Evolutionary conservation across 2,329 filamentous ascomycete species (phyloP).

Genomic region (Knufia petricola): DNA sequence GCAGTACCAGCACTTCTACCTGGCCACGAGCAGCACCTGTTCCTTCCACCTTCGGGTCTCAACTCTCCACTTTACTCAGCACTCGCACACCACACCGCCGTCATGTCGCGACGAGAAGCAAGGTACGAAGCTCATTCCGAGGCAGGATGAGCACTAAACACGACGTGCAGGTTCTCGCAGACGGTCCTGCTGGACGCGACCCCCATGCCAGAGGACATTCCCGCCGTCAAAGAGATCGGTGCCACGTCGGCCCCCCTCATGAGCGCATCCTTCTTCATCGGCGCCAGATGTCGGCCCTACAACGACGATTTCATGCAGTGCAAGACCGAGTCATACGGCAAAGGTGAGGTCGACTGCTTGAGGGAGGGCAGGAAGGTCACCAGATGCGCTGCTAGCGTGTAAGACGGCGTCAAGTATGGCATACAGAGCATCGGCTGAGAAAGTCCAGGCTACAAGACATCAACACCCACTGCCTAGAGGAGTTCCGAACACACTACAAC

Average conservation of each 20-base stretch:
- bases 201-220: slow-evolving; percentile 83
- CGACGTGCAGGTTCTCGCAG: slow-evolving; percentile 71
- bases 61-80: not conserved
- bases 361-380: slow-evolving; percentile 95
- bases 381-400: slow-evolving; percentile 93
- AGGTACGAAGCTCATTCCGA: slow-evolving; percentile 11
- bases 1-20: too few relatives aligned
- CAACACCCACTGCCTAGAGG: slow-evolving; percentile 83
- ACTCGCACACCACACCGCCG: not conserved
- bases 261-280: slow-evolving; percentile 93
- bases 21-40: too few relatives aligned
- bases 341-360: slow-evolving; percentile 87
- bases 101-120: slow-evolving; percentile 19
- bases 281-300: slow-evolving; percentile 84
- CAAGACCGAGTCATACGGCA: slow-evolving; percentile 87
- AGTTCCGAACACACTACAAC: slow-evolving; percentile 90
- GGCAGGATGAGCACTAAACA: slow-evolving; percentile 3
- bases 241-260: slow-evolving; percentile 84
- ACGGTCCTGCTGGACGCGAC: slow-evolving; percentile 89
- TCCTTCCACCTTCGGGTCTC: not conserved
- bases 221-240: slow-evolving; percentile 87
- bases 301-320: slow-evolving; percentile 99
- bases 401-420: slow-evolving; percentile 33
- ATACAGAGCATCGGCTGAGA: slow-evolving; percentile 7
- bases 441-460: slow-evolving; percentile 74